Percentiles rank a stretch among this genome's conserved stretches.
Evolutionary conservation across 495 filamentous ascomycete genomes (phyloP).

Genomic region (Neurospora africana): DNA sequence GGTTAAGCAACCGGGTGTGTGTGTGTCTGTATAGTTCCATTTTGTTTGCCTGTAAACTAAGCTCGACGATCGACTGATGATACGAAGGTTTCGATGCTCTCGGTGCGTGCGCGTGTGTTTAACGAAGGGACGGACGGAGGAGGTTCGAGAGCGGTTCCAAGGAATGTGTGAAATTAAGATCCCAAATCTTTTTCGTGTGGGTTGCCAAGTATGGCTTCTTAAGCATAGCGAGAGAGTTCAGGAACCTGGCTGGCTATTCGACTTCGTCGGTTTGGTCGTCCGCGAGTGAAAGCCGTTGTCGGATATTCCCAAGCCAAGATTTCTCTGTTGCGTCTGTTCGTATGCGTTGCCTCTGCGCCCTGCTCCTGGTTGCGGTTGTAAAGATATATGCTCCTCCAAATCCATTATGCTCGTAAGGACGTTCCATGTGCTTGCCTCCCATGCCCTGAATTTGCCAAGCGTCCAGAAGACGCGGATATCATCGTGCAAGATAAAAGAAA

Average conservation of each 20-base stretch:
- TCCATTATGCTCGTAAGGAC: neutral
- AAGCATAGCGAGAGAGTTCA: neutral
- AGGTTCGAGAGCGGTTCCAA: neutral
- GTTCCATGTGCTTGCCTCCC: neutral
- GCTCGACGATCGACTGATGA: neutral
- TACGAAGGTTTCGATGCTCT: neutral
- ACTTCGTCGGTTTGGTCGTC: neutral
- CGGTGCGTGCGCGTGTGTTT: neutral
- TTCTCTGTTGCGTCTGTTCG: neutral
- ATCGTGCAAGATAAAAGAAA: neutral
- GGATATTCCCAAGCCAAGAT: neutral
- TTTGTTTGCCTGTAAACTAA: neutral
- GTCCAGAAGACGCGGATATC: neutral
- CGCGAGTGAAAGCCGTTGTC: neutral
- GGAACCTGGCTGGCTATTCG: neutral
- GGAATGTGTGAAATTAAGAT: neutral
- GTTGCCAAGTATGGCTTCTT: neutral
- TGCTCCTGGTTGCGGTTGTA: neutral
- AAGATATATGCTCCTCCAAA: neutral
- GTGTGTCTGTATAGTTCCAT: neutral
- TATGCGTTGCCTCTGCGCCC: neutral
- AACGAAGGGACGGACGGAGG: neutral
- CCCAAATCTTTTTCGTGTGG: neutral
- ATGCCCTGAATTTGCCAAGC: neutral
- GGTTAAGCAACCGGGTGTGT: neutral